A percentile compares a stretch with the other conserved stretches of the same genome.
Conservation (phyloP, 2,329 filamentous ascomycete genomes). For the Colletotrichum eleusines region DNA sequence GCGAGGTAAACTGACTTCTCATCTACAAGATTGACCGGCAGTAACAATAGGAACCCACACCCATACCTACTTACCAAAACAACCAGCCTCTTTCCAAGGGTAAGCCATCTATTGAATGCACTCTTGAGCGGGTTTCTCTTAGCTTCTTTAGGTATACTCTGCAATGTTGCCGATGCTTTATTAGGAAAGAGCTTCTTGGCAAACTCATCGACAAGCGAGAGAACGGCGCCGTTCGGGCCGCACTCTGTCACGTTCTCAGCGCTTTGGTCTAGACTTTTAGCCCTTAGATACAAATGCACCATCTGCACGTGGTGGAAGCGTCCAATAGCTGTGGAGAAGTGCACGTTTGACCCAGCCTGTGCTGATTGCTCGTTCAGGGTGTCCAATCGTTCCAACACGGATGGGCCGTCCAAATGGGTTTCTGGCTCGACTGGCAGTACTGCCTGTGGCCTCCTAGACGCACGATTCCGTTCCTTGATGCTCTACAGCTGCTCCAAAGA, state of each 20-base stretch:
- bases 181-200: neutral
- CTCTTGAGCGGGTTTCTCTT: neutral
- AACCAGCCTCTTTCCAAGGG: neutral
- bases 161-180: neutral
- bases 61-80: neutral
- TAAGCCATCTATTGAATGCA: neutral
- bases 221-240: neutral
- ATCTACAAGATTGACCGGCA: neutral
- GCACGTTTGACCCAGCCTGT: neutral
- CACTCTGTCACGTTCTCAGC: neutral
- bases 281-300: neutral
- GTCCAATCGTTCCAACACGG: neutral
- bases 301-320: neutral
- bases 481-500: slow-evolving; percentile 4
- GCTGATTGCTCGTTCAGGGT: neutral
- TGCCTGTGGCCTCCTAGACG: neutral
- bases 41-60: neutral
- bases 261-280: neutral
- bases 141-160: neutral
- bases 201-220: too few species aligned
- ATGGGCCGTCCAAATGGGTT: neutral
- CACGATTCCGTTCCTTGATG: neutral
- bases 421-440: neutral
- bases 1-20: neutral
- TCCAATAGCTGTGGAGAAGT: neutral